phyloP scores from a whole-genome alignment of 208 protist genomes.

The Phytomonas sp. region DNA sequence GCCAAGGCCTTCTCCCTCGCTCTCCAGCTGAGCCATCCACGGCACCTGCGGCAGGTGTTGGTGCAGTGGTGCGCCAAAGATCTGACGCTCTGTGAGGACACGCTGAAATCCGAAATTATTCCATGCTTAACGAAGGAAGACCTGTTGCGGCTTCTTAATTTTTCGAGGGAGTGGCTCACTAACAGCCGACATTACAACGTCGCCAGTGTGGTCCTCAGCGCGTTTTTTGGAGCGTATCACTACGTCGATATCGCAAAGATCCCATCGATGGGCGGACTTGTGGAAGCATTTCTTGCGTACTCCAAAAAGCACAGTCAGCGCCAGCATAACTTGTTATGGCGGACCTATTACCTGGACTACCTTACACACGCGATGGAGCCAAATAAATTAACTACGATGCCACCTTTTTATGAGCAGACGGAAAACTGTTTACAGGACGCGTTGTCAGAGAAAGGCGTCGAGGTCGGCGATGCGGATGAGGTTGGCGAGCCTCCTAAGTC shows the following conservation, averaged over 20 bases:
- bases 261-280: slow-evolving; percentile 42
- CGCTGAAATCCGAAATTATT: slow-evolving; percentile 48
- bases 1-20: slow-evolving; percentile 71
- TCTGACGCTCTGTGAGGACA: slow-evolving; percentile 42
- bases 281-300: slow-evolving; percentile 86
- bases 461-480: neutral
- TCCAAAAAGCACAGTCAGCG: slow-evolving; percentile 77
- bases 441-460: neutral
- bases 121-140: slow-evolving; percentile 45
- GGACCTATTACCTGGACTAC: slow-evolving; percentile 89
- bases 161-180: slow-evolving; percentile 87
- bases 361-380: slow-evolving; percentile 52
- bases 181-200: slow-evolving; percentile 81
- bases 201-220: slow-evolving; percentile 60
- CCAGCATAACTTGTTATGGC: slow-evolving; percentile 64
- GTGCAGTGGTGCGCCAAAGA: slow-evolving; percentile 61
- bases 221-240: slow-evolving; percentile 54
- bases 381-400: slow-evolving; percentile 48
- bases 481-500: neutral
- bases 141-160: slow-evolving; percentile 74
- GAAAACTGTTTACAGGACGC: neutral
- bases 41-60: slow-evolving; percentile 80
- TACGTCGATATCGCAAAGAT: slow-evolving; percentile 49
- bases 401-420: slow-evolving; percentile 35
- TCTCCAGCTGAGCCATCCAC: slow-evolving; percentile 79